Evolutionary conservation across 768 basidiomycete genomes (phyloP), one percentile per base, ranked within the genome.

Genomic region (Auriscalpium microsporum): DNA sequence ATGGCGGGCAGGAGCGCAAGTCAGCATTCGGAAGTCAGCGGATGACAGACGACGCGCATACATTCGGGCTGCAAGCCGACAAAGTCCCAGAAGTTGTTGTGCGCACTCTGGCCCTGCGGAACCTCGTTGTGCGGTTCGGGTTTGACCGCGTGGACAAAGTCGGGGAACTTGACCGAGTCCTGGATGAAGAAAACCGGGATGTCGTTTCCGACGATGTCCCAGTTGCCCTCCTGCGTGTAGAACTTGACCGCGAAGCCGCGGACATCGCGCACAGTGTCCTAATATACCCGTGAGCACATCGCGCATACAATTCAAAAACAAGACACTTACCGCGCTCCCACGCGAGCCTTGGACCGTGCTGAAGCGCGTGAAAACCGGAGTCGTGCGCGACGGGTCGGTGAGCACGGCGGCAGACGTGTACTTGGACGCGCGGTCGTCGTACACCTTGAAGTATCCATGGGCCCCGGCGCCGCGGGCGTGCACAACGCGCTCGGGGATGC

Each of bases 51-150:
- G 40, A 13, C 10, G 6, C 5, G 61, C 67, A 50, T 67, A 77
- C 83, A 77, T 64, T 90, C 84, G 0, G 86, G 79, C 62, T 84
- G 81, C 34, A 89, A 73, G 45, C 81, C 79, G 40, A 82, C 82
- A 61, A 86, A 92, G 64, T 92, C 90, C 88, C 89, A 94, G 58
- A 91, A 90, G 62, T 87, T 90, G 71, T 93, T 90, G 64, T 92
- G 90, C 1, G 86, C 83, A 16, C 63, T 70, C 65, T 86, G 84
- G 3, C 79, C 84, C 49, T 78, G 78, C 3, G 86, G 86, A 0
- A 87, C 77, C 61, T 93, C 92, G 56, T 87, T 89, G 46, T 90
- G 79, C 4, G 90, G 90, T 65, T 93, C 90, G 1, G 91, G 89
- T 65, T 89, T 86, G 19, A 87, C 86, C 5, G 91, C 85, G 65